Percentiles rank a stretch among this genome's conserved stretches.
phyloP scores from a whole-genome alignment of 164 flowering plant species.

The Stephania japonica region DNA sequence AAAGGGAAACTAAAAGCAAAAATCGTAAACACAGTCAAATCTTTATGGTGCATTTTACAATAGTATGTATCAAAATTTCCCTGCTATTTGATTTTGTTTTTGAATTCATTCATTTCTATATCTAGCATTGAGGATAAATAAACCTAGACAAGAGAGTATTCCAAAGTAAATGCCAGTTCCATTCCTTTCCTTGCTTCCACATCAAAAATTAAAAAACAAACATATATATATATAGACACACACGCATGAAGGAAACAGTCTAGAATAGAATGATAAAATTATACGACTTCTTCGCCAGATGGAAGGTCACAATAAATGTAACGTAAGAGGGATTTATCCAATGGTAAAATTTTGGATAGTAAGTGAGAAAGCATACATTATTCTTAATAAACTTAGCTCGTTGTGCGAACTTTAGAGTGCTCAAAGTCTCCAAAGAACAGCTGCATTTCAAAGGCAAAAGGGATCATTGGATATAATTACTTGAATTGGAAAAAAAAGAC shows the following conservation, averaged over 20 bases:
- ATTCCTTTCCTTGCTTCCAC: not conserved
- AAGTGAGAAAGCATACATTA: slow-evolving; percentile 53
- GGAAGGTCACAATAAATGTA: not conserved
- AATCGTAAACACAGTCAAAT: too few relatives aligned
- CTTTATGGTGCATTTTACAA: not conserved
- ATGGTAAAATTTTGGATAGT: not conserved
- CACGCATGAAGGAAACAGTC: not conserved
- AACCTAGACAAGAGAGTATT: not conserved
- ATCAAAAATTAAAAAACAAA: too few relatives aligned
- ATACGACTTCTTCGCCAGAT: not conserved
- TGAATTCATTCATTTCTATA: too few relatives aligned
- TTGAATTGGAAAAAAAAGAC: not conserved
- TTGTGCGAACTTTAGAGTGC: slow-evolving; percentile 99
- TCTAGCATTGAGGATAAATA: too few relatives aligned
- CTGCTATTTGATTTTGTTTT: too few relatives aligned
- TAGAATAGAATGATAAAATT: not conserved
- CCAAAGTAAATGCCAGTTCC: not conserved
- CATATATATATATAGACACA: too few relatives aligned
- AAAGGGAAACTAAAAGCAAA: too few relatives aligned
- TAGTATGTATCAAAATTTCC: not conserved
- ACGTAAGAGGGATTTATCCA: not conserved
- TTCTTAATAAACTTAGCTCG: slow-evolving; percentile 97
- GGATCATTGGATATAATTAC: slow-evolving; percentile 1
- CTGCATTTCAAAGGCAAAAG: slow-evolving; percentile 39
- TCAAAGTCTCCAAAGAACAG: slow-evolving; percentile 86